Percentiles rank a stretch among this genome's conserved stretches.
phyloP scores from a whole-genome alignment of 768 basidiomycete species.

The Austroboletus eburneus region DNA sequence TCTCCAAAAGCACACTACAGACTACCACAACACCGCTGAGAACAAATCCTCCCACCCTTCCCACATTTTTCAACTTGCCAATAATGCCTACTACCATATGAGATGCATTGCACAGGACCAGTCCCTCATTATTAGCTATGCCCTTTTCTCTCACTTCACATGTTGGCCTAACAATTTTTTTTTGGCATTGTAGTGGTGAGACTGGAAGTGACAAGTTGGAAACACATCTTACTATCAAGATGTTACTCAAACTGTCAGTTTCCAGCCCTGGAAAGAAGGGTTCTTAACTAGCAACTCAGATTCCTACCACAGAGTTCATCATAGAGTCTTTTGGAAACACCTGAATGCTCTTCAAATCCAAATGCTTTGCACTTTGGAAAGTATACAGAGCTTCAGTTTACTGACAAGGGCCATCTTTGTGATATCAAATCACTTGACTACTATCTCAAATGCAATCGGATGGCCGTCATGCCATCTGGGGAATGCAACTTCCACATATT shows the following conservation, averaged over 20 bases:
- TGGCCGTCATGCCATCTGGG: slow-evolving; percentile 82
- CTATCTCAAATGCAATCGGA: slow-evolving; percentile 87
- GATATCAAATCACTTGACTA: slow-evolving; percentile 97
- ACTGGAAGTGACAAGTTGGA: slow-evolving; percentile 64
- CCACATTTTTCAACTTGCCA: slow-evolving; percentile 89
- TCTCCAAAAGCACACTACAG: slow-evolving; percentile 80
- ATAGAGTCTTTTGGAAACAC: slow-evolving; percentile 94
- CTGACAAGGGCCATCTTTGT: slow-evolving; percentile 79
- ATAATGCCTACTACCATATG: slow-evolving; percentile 96
- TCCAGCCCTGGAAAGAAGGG: slow-evolving; percentile 91
- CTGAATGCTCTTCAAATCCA: slow-evolving; percentile 83
- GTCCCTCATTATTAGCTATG: slow-evolving; percentile 79
- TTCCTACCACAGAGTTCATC: slow-evolving; percentile 93
- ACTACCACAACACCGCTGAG: slow-evolving; percentile 75
- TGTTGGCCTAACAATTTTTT: neutral
- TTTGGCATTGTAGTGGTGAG: slow-evolving; percentile 66
- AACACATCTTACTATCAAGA: slow-evolving; percentile 85
- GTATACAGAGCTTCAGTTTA: slow-evolving; percentile 97
- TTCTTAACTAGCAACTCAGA: slow-evolving; percentile 77
- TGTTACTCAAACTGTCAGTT: slow-evolving; percentile 83
- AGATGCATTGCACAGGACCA: slow-evolving; percentile 91
- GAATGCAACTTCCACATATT: slow-evolving; percentile 98
- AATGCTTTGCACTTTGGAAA: slow-evolving; percentile 97
- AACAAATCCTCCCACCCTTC: slow-evolving; percentile 64
- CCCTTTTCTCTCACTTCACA: neutral